phyloP scores from a whole-genome alignment of 257 asterid genomes.

The Nicotiana paniculata region DNA sequence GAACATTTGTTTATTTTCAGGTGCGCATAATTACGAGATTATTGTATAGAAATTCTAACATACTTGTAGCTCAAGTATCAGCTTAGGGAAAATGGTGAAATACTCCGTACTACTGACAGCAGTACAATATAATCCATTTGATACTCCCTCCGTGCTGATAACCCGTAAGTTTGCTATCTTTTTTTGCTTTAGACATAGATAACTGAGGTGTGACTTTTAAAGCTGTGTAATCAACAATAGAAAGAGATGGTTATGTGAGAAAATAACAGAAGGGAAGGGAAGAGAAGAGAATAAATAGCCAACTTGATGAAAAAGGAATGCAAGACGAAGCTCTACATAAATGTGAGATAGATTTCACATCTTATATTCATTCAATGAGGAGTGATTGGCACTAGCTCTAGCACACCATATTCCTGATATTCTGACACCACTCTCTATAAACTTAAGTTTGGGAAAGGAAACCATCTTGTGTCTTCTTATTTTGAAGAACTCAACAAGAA shows the following conservation, averaged over 20 bases:
- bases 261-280: background rate
- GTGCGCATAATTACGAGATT: background rate
- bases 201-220: background rate
- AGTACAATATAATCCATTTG: background rate
- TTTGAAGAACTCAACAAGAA: background rate
- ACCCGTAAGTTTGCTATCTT: background rate
- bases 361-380: background rate
- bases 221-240: background rate
- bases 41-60: background rate
- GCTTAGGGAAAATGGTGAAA: background rate
- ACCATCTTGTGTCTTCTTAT: background rate
- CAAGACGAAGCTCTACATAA: background rate
- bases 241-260: background rate
- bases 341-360: conserved; percentile 1
- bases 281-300: background rate
- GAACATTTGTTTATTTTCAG: background rate
- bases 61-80: background rate
- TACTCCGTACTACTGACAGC: background rate
- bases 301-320: background rate
- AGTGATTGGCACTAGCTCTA: background rate
- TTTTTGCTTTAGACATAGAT: background rate
- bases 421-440: background rate
- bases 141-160: background rate
- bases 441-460: background rate
- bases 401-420: background rate